These are phyloP conservation scores for Aspergillus incahuasiensis DNA, from an alignment of 495 filamentous ascomycete species.

Conservation along the genomic window DNA sequence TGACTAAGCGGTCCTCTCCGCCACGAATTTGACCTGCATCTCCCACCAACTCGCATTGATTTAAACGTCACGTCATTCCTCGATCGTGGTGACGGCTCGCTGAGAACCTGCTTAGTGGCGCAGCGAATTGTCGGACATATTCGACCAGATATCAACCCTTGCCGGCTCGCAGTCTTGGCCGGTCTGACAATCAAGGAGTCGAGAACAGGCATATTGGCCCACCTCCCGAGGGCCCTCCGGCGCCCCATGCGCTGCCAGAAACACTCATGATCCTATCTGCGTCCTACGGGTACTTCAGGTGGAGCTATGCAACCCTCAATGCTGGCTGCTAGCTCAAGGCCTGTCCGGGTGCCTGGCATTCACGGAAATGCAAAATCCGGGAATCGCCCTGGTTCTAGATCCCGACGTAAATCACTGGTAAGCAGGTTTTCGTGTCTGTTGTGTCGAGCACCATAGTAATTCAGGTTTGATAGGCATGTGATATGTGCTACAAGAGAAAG, in stretches of 20 bases:
- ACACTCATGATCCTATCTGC: constrained; percentile 10
- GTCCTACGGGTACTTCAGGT: neutral
- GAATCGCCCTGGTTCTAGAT: constrained; percentile 9
- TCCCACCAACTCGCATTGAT: neutral
- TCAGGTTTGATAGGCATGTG: constrained; percentile 66
- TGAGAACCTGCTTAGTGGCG: neutral
- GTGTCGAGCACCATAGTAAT: constrained; percentile 12
- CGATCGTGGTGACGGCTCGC: neutral
- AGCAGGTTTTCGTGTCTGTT: constrained; percentile 8
- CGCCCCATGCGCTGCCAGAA: constrained; percentile 7
- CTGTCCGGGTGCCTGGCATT: constrained; percentile 1
- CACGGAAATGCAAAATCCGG: constrained; percentile 7
- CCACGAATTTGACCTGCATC: neutral
- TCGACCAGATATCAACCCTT: neutral
- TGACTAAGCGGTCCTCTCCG: constrained; percentile 3
- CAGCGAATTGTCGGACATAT: neutral
- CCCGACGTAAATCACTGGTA: constrained; percentile 27
- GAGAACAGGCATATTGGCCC: neutral
- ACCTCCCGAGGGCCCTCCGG: neutral
- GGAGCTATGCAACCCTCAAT: constrained; percentile 16
- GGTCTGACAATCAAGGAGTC: neutral
- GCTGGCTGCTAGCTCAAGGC: constrained; percentile 2
- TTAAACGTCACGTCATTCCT: neutral
- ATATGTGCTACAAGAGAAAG: constrained; percentile 96
- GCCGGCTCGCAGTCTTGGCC: neutral